These are phyloP conservation scores for Aspergillus ostianus DNA, from an alignment of 495 filamentous ascomycete genomes.

Conservation along the genomic window DNA sequence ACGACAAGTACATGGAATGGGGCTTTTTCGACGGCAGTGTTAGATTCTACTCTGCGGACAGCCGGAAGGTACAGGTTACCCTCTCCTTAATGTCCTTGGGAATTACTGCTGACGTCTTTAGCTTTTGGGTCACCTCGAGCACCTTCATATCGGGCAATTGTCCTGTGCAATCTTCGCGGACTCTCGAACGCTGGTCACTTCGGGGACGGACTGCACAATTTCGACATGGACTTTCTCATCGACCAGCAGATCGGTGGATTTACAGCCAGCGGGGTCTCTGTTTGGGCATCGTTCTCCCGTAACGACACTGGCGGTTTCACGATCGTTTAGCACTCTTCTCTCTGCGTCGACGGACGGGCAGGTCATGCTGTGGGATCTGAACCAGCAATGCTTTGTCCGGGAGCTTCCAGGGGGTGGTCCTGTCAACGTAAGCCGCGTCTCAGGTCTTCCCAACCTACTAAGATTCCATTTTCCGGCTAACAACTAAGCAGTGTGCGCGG, in stretches of 20 bases:
- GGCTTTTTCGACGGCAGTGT: slow-evolving; percentile 91
- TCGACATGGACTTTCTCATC: slow-evolving; percentile 73
- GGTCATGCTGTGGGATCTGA: slow-evolving; percentile 90
- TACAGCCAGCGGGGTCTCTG: slow-evolving; percentile 74
- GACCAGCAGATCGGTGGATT: slow-evolving; percentile 67
- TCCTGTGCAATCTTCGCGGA: slow-evolving; percentile 81
- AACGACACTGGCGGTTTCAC: slow-evolving; percentile 75
- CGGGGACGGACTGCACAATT: slow-evolving; percentile 86
- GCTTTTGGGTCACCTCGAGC: slow-evolving; percentile 82
- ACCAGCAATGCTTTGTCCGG: slow-evolving; percentile 80
- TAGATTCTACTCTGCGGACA: slow-evolving; percentile 81
- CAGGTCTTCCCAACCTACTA: neutral
- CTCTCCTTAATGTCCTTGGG: neutral
- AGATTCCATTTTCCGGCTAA: slow-evolving; percentile 1
- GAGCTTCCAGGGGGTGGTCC: slow-evolving; percentile 57
- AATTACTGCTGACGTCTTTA: slow-evolving; percentile 23
- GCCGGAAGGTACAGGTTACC: slow-evolving; percentile 52
- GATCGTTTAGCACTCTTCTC: slow-evolving; percentile 82
- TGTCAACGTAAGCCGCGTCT: slow-evolving; percentile 45
- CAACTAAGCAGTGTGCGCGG: slow-evolving; percentile 60
- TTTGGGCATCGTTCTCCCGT: slow-evolving; percentile 88
- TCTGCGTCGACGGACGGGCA: slow-evolving; percentile 78
- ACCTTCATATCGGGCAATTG: slow-evolving; percentile 85
- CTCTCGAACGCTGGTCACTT: slow-evolving; percentile 84
- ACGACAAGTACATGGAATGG: slow-evolving; percentile 94